Evolutionary conservation across 2,329 filamentous ascomycete species (phyloP).

Genomic region (Cucurbitaria berberidis): DNA sequence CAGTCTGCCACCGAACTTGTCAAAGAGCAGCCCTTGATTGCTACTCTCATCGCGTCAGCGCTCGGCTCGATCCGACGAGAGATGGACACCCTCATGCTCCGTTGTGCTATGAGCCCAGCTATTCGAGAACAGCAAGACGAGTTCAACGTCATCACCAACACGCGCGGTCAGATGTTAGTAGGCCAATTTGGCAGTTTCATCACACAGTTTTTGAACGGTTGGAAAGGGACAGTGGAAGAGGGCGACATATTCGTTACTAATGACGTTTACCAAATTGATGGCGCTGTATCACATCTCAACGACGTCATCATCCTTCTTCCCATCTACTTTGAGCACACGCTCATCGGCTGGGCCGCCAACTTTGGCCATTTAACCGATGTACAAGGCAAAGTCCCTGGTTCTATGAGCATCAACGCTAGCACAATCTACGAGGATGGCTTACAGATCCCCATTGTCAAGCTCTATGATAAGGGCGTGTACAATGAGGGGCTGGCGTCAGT

Average conservation of each 20-base stretch:
- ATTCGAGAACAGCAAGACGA: constrained; percentile 61
- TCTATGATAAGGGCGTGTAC: constrained; percentile 53
- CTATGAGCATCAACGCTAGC: constrained; percentile 57
- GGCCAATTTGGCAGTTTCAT: constrained; percentile 61
- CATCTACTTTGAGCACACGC: constrained; percentile 53
- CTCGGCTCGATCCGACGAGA: constrained; percentile 56
- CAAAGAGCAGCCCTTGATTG: constrained; percentile 50
- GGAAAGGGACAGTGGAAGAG: constrained; percentile 57
- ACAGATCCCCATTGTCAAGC: constrained; percentile 58
- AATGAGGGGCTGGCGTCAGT: constrained; percentile 55
- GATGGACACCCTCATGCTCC: constrained; percentile 60
- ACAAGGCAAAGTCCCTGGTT: constrained; percentile 57
- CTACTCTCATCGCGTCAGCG: constrained; percentile 54
- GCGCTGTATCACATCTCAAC: constrained; percentile 59
- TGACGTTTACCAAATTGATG: constrained; percentile 57
- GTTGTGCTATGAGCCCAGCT: constrained; percentile 58
- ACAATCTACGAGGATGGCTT: constrained; percentile 59
- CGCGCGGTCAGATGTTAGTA: constrained; percentile 57
- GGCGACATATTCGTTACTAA: constrained; percentile 61
- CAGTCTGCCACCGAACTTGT: constrained; percentile 49
- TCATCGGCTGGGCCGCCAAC: constrained; percentile 59
- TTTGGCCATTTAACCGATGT: constrained; percentile 58
- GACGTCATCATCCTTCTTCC: constrained; percentile 59
- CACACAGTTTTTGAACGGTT: constrained; percentile 54
- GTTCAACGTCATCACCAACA: constrained; percentile 61